Percentiles rank a stretch among this genome's conserved stretches.
Conservation (phyloP, 306 rosid genomes). For the Carpinus viminea region DNA sequence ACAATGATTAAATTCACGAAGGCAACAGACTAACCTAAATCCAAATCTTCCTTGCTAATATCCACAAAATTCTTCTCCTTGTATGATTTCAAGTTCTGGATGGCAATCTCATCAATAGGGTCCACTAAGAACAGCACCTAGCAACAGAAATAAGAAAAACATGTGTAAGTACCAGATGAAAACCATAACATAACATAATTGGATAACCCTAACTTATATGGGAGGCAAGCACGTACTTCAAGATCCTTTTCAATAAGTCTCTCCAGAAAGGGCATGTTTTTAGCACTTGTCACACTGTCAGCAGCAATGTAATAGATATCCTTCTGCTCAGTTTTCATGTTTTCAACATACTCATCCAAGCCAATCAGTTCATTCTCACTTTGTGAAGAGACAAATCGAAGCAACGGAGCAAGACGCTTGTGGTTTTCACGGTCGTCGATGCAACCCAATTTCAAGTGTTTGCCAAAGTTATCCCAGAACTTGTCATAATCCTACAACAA, state of each 20-base stretch:
- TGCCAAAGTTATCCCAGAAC: slow-evolving; percentile 96
- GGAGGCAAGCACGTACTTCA: slow-evolving; percentile 54
- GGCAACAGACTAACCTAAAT: slow-evolving; percentile 58
- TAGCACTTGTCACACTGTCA: slow-evolving; percentile 92
- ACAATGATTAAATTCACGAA: neutral
- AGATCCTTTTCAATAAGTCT: slow-evolving; percentile 73
- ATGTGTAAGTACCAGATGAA: slow-evolving; percentile 5
- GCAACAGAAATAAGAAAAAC: slow-evolving; percentile 26
- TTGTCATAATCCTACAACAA: slow-evolving; percentile 82
- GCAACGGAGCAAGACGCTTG: slow-evolving; percentile 94
- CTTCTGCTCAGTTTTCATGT: slow-evolving; percentile 96
- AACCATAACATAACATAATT: neutral
- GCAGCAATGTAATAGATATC: slow-evolving; percentile 88
- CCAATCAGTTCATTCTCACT: slow-evolving; percentile 81
- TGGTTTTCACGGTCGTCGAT: slow-evolving; percentile 97
- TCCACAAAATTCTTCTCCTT: slow-evolving; percentile 92
- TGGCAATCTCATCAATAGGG: slow-evolving; percentile 93
- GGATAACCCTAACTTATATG: neutral
- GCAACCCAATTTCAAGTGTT: slow-evolving; percentile 90
- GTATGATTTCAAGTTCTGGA: slow-evolving; percentile 88
- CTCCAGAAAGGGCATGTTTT: slow-evolving; percentile 93
- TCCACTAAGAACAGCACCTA: slow-evolving; percentile 92
- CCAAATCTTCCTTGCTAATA: slow-evolving; percentile 97
- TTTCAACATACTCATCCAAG: slow-evolving; percentile 94
- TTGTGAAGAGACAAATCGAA: slow-evolving; percentile 89